A percentile compares a stretch with the other conserved stretches of the same genome.
Conservation (phyloP, 345 rosid species). For the Lenwebbia sp. region DNA sequence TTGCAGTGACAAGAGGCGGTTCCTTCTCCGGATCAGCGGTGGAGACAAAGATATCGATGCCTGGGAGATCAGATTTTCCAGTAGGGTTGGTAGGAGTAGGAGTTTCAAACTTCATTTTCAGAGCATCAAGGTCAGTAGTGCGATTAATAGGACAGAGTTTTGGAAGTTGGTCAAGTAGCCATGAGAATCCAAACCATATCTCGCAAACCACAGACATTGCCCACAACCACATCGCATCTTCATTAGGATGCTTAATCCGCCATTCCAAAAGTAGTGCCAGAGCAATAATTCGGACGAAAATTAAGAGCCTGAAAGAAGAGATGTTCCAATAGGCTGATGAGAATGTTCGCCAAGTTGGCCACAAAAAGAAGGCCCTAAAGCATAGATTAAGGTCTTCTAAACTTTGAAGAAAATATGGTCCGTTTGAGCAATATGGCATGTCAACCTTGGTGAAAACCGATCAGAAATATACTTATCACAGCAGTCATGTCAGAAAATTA, state of each 20-base stretch:
- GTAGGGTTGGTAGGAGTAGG: constrained; percentile 2
- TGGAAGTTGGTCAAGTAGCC: constrained; percentile 16
- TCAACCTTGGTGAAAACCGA: neutral
- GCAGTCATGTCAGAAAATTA: neutral
- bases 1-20: constrained; percentile 13
- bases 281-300: constrained; percentile 7
- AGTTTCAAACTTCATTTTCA: constrained; percentile 16
- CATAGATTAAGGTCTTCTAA: neutral
- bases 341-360: neutral
- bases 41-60: constrained; percentile 13
- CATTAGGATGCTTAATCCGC: constrained; percentile 17
- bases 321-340: neutral
- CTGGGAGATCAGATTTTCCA: constrained; percentile 21
- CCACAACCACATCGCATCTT: constrained; percentile 27
- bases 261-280: constrained; percentile 12
- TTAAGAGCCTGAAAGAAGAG: constrained; percentile 9
- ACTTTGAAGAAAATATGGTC: neutral
- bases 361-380: neutral
- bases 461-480: neutral
- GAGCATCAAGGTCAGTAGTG: constrained; percentile 5
- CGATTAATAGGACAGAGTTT: constrained; percentile 18
- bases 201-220: constrained; percentile 20
- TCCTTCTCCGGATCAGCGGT: constrained; percentile 17
- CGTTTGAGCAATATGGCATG: neutral
- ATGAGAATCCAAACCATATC: constrained; percentile 17